Conservation (phyloP, 306 rosid species). For the Lablab purpureus region DNA sequence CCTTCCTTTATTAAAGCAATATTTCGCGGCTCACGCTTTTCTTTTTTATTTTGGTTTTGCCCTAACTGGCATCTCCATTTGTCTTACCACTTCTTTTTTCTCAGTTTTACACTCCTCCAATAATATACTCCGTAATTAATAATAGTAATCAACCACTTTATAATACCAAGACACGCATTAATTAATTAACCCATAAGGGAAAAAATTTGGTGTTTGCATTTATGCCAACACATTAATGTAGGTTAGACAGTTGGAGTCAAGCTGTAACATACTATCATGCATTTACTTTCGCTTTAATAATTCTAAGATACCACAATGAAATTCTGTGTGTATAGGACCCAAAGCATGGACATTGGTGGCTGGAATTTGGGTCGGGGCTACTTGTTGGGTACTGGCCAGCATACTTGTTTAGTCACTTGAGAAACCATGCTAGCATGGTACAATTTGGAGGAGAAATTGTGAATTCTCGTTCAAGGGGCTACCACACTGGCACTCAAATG, state of each 20-base stretch:
- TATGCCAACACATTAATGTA: slow-evolving; percentile 40
- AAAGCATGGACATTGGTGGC: slow-evolving; percentile 98
- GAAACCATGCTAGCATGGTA: slow-evolving; percentile 91
- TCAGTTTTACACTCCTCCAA: slow-evolving; percentile 14
- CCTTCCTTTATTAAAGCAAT: slow-evolving; percentile 52
- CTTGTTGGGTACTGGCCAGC: slow-evolving; percentile 98
- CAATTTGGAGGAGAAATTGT: slow-evolving; percentile 98
- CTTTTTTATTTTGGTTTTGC: slow-evolving; percentile 44
- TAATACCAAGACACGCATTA: slow-evolving; percentile 14
- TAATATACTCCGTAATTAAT: neutral
- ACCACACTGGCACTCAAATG: slow-evolving; percentile 95
- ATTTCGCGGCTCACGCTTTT: slow-evolving; percentile 30
- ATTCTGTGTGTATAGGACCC: slow-evolving; percentile 74
- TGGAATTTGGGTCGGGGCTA: slow-evolving; percentile 82
- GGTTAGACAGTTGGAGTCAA: neutral
- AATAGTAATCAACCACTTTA: neutral
- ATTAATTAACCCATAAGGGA: slow-evolving; percentile 33
- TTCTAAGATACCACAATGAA: slow-evolving; percentile 5
- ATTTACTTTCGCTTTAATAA: neutral
- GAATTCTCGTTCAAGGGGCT: slow-evolving; percentile 82
- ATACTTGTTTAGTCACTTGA: slow-evolving; percentile 84
- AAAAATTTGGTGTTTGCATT: slow-evolving; percentile 28
- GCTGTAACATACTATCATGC: neutral
- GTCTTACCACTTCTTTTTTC: slow-evolving; percentile 25
- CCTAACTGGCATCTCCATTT: slow-evolving; percentile 35